These are phyloP conservation scores for Mrakia blollopis DNA, from an alignment of 768 basidiomycete species.

Conservation along the genomic window DNA sequence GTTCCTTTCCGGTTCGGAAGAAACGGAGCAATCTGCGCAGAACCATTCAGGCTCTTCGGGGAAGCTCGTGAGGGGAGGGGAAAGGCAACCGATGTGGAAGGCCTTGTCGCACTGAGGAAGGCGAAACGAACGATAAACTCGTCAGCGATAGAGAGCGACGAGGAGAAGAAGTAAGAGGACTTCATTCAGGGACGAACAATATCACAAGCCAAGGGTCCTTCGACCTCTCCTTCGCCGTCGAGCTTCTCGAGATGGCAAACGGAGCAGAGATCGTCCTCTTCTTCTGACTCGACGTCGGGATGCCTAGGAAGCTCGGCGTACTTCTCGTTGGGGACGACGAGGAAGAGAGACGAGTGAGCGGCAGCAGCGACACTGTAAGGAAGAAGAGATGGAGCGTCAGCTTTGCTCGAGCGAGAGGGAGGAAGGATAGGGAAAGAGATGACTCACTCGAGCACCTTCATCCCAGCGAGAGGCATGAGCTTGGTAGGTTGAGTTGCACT, in stretches of 20 bases:
- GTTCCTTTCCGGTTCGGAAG: not conserved
- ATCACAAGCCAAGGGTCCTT: slow-evolving; percentile 14
- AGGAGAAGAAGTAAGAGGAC: not conserved
- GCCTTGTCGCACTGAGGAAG: slow-evolving; percentile 71
- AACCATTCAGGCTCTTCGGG: slow-evolving; percentile 78
- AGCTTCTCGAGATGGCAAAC: not conserved
- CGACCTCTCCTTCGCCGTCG: not conserved
- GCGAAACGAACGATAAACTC: not conserved
- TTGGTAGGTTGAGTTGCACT: slow-evolving; percentile 54
- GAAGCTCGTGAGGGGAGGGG: slow-evolving; percentile 66
- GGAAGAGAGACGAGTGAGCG: slow-evolving; percentile 15
- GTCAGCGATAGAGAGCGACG: not conserved
- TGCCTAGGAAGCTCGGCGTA: slow-evolving; percentile 28
- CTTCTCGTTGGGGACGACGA: slow-evolving; percentile 18
- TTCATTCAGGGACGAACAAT: not conserved
- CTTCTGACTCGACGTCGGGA: slow-evolving; percentile 2
- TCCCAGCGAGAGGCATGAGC: slow-evolving; percentile 64
- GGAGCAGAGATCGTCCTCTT: slow-evolving; percentile 2
- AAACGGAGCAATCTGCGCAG: not conserved
- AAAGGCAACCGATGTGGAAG: slow-evolving; percentile 76
- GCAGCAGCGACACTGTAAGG: slow-evolving; percentile 24
- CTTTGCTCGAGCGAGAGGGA: not conserved
- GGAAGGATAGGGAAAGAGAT: not conserved
- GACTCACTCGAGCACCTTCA: slow-evolving; percentile 73
- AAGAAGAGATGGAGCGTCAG: no score